phyloP scores from a whole-genome alignment of 2,329 filamentous ascomycete species.

The Hirsutella minnesotensis region DNA sequence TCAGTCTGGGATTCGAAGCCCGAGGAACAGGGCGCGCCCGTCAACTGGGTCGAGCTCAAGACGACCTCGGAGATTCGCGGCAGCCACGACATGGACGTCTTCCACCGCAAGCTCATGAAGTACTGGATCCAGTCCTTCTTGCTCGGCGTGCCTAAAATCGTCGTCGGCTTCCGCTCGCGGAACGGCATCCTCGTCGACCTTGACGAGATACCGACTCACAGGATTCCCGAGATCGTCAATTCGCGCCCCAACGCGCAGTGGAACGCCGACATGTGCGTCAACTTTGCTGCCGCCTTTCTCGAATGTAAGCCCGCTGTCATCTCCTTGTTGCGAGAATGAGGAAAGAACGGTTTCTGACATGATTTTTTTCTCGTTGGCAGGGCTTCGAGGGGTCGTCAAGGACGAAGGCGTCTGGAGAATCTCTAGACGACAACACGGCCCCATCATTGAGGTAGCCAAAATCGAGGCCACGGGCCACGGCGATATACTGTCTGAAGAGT shows the following conservation, averaged over 20 bases:
- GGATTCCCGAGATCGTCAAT: slow-evolving; percentile 66
- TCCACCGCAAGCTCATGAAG: slow-evolving; percentile 83
- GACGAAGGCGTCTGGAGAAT: slow-evolving; percentile 78
- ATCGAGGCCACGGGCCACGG: slow-evolving; percentile 66
- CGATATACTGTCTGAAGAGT: slow-evolving; percentile 63
- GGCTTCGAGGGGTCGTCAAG: slow-evolving; percentile 48
- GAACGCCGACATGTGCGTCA: slow-evolving; percentile 91
- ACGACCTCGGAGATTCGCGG: slow-evolving; percentile 64
- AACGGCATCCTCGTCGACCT: slow-evolving; percentile 60
- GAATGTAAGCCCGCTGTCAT: slow-evolving; percentile 45
- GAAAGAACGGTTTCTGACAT: background rate
- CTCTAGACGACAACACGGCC: slow-evolving; percentile 47
- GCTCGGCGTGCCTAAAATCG: slow-evolving; percentile 80
- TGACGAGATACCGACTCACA: slow-evolving; percentile 69
- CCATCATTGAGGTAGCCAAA: slow-evolving; percentile 60
- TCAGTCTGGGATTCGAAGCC: slow-evolving; percentile 79
- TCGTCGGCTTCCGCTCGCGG: slow-evolving; percentile 73
- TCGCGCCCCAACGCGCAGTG: slow-evolving; percentile 55
- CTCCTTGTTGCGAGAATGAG: background rate
- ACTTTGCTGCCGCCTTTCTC: slow-evolving; percentile 70
- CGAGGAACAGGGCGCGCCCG: slow-evolving; percentile 46
- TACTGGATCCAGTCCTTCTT: slow-evolving; percentile 97
- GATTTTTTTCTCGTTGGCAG: slow-evolving; percentile 24
- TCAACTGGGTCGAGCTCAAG: slow-evolving; percentile 93
- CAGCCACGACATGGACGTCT: slow-evolving; percentile 58